Conservation (phyloP, 805 yeast genomes). For the Zygoascus bituminiphila region DNA sequence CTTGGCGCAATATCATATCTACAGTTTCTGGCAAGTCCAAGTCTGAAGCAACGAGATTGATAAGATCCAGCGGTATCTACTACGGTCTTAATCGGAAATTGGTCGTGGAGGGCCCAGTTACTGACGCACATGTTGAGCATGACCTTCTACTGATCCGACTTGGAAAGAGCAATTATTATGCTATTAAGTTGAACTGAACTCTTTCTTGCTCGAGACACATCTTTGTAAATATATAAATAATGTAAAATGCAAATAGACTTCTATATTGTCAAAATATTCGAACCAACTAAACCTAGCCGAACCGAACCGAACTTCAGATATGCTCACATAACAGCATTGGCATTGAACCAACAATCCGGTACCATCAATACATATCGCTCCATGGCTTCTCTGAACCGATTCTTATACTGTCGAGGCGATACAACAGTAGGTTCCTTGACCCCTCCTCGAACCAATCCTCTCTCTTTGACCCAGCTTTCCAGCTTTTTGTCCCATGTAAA, state of each 20-base stretch:
- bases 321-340: no score
- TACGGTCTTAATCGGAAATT: conserved; percentile 50
- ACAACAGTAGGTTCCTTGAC: conserved; percentile 94
- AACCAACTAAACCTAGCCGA: no score
- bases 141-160: conserved; percentile 54
- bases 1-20: conserved; percentile 47
- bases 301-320: no score
- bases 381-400: conserved; percentile 95
- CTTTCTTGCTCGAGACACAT: not conserved
- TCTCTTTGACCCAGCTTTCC: conserved; percentile 98
- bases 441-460: conserved; percentile 75
- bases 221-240: conserved; percentile 5
- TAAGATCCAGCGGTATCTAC: conserved; percentile 67
- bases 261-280: no score
- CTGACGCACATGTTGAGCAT: conserved; percentile 46
- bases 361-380: conserved; percentile 91
- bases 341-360: conserved; percentile 45
- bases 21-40: conserved; percentile 33
- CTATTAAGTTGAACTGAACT: conserved; percentile 20
- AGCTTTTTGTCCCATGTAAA: conserved; percentile 98
- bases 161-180: conserved; percentile 50
- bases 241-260: conserved; percentile 1
- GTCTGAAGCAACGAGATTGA: conserved; percentile 51
- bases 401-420: conserved; percentile 92
- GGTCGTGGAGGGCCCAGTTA: conserved; percentile 42